A percentile compares a stretch with the other conserved stretches of the same genome.
These are phyloP conservation scores for Bacidia gigantensis DNA, from an alignment of 495 filamentous ascomycete species.

Conservation along the genomic window DNA sequence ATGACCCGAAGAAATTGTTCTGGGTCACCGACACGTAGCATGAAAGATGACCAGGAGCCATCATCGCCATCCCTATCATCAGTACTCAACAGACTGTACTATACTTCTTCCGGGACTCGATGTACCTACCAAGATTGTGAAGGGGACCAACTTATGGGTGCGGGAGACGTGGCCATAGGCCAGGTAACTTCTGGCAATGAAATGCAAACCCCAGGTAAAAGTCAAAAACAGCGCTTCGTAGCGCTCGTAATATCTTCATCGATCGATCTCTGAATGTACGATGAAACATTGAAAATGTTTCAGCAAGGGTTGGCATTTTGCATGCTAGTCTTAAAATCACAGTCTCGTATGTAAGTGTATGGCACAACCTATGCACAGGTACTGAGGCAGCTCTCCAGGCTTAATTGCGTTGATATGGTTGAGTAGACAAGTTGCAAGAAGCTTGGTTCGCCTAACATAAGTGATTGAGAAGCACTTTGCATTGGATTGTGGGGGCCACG, in stretches of 20 bases:
- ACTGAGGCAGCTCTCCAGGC: too few species aligned
- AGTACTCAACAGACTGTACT: not conserved
- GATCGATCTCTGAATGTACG: too few species aligned
- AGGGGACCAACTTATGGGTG: not conserved
- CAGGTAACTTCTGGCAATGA: not conserved
- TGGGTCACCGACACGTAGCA: slow-evolving; percentile 22
- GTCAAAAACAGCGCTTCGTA: too few species aligned
- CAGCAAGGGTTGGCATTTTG: too few species aligned
- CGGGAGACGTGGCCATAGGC: not conserved
- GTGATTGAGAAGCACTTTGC: too few species aligned
- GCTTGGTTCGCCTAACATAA: too few species aligned
- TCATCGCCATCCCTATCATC: slow-evolving; percentile 18
- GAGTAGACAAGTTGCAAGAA: too few species aligned
- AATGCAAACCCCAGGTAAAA: too few species aligned
- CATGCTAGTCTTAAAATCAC: not conserved
- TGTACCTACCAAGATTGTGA: not conserved
- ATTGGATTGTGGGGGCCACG: too few species aligned
- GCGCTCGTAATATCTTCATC: too few species aligned
- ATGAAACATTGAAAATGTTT: too few species aligned
- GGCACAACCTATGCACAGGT: not conserved
- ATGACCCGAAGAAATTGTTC: slow-evolving; percentile 21
- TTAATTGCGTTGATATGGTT: too few species aligned
- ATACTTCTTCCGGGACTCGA: not conserved
- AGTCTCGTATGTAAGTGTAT: not conserved
- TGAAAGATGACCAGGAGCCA: slow-evolving; percentile 25